phyloP scores from a whole-genome alignment of 352 stramenopile genomes.

The Phytophthora sojae region DNA sequence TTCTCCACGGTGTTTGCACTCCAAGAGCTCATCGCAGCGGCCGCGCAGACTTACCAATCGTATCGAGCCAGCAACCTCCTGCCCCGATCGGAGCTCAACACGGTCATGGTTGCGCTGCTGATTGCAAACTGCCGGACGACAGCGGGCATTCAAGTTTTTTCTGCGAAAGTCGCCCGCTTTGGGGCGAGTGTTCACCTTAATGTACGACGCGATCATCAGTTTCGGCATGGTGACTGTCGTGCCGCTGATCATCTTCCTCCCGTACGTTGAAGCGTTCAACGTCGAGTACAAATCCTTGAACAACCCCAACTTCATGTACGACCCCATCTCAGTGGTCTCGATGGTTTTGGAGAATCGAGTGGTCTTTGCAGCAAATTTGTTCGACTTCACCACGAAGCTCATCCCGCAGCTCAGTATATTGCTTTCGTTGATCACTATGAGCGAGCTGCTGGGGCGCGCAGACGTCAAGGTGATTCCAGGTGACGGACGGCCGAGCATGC shows the following conservation, averaged over 20 bases:
- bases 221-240: constrained; percentile 27
- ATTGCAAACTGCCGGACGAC: constrained; percentile 36
- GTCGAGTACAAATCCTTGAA: constrained; percentile 16
- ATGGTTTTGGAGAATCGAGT: constrained; percentile 22
- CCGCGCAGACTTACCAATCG: constrained; percentile 38
- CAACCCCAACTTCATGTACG: constrained; percentile 9
- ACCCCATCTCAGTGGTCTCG: not conserved
- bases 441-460: constrained; percentile 10
- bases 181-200: constrained; percentile 12
- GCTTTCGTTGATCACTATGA: constrained; percentile 11
- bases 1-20: constrained; percentile 31
- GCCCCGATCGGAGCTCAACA: constrained; percentile 11
- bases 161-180: constrained; percentile 20
- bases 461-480: constrained; percentile 17
- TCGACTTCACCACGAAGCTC: constrained; percentile 25
- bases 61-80: constrained; percentile 36
- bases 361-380: constrained; percentile 16
- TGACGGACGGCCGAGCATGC: not conserved
- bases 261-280: constrained; percentile 26
- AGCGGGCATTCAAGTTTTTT: constrained; percentile 23
- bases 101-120: constrained; percentile 22
- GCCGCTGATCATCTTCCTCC: constrained; percentile 26
- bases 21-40: constrained; percentile 30
- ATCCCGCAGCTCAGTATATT: constrained; percentile 30
- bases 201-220: constrained; percentile 22